Conservation (phyloP, 495 filamentous ascomycete genomes). For the Jackrogersella multiformis region DNA sequence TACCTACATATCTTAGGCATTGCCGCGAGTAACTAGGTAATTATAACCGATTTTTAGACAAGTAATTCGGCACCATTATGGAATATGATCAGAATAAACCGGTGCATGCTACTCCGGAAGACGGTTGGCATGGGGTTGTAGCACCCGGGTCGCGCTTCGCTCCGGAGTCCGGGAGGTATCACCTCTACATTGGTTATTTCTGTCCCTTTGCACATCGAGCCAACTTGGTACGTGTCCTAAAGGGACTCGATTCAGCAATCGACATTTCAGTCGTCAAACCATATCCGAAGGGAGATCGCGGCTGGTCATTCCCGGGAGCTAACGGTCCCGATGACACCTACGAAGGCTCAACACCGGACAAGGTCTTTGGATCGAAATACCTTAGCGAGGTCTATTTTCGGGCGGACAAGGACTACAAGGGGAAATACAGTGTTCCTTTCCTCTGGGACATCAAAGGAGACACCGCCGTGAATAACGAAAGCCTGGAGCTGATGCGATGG, state of each 20-base stretch:
- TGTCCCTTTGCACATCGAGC: constrained; percentile 68
- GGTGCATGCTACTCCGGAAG: constrained; percentile 26
- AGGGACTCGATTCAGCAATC: constrained; percentile 76
- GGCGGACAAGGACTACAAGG: constrained; percentile 72
- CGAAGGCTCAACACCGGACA: constrained; percentile 64
- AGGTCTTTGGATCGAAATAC: constrained; percentile 65
- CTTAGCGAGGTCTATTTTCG: constrained; percentile 78
- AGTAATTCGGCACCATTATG: neutral
- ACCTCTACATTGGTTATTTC: constrained; percentile 70
- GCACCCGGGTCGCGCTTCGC: constrained; percentile 53
- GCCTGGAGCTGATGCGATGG: constrained; percentile 81
- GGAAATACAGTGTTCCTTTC: constrained; percentile 80
- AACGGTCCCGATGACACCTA: constrained; percentile 60
- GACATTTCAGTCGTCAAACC: constrained; percentile 65
- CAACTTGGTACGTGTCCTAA: constrained; percentile 74
- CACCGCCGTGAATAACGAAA: constrained; percentile 86
- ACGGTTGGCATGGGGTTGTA: constrained; percentile 34
- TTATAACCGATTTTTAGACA: neutral
- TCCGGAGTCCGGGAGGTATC: constrained; percentile 75
- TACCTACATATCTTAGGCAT: neutral
- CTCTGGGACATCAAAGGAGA: constrained; percentile 78
- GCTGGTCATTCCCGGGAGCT: constrained; percentile 79
- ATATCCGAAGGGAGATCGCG: constrained; percentile 46
- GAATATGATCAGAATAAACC: constrained; percentile 16
- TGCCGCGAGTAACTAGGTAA: neutral